Conservation (phyloP, 345 rosid species). For the Melaleuca quinquenervia region DNA sequence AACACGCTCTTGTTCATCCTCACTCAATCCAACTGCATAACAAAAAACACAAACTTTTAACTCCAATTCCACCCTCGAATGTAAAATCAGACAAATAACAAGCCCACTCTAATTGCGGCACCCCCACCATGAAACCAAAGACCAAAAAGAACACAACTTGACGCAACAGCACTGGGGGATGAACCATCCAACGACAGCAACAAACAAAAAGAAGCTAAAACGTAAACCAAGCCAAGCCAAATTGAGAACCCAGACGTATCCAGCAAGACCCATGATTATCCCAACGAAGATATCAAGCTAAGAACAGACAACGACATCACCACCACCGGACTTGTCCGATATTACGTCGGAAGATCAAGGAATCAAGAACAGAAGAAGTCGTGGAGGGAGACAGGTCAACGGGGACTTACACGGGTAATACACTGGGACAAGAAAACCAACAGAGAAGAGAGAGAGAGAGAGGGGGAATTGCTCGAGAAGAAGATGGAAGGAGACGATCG, state of each 20-base stretch:
- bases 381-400: neutral
- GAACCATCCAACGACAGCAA: neutral
- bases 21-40: neutral
- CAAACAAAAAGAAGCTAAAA: neutral
- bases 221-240: neutral
- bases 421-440: neutral
- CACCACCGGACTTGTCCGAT: neutral
- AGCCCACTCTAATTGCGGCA: neutral
- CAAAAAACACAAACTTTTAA: neutral
- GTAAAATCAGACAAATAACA: neutral
- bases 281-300: neutral
- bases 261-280: neutral
- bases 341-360: neutral
- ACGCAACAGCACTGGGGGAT: neutral
- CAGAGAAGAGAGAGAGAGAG: neutral
- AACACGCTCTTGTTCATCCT: conserved; percentile 24
- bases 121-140: neutral
- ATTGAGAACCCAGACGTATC: neutral
- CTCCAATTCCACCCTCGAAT: neutral
- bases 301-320: neutral
- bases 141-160: neutral
- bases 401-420: neutral
- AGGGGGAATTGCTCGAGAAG: neutral
- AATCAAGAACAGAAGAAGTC: neutral
- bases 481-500: neutral